Evolutionary conservation across 2,329 filamentous ascomycete genomes (phyloP).

Genomic region (Westerdykella aurantiaca): DNA sequence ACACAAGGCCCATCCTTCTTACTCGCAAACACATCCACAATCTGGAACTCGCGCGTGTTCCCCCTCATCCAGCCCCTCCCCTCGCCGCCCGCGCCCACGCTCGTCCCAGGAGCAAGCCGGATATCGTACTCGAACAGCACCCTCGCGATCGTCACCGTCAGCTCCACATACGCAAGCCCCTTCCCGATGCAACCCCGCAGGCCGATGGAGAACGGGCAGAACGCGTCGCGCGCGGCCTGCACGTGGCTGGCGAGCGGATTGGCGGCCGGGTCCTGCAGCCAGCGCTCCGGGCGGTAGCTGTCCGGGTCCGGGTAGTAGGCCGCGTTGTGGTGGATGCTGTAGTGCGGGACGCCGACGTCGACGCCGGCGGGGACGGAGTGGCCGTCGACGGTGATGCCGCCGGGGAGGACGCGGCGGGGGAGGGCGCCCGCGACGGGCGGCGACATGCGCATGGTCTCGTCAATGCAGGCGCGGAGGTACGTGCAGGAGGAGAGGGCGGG

Average conservation of each 20-base stretch:
- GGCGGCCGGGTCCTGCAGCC: slow-evolving; percentile 26
- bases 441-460: slow-evolving; percentile 39
- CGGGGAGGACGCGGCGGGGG: slow-evolving; percentile 34
- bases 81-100: slow-evolving; percentile 24
- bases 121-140: slow-evolving; percentile 59
- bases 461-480: slow-evolving; percentile 37
- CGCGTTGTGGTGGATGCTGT: slow-evolving; percentile 36
- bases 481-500: slow-evolving; percentile 28
- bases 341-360: slow-evolving; percentile 35
- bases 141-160: slow-evolving; percentile 58
- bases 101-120: slow-evolving; percentile 31
- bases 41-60: slow-evolving; percentile 56
- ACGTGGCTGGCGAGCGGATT: slow-evolving; percentile 29
- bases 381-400: slow-evolving; percentile 36
- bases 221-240: slow-evolving; percentile 56
- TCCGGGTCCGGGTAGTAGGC: slow-evolving; percentile 37
- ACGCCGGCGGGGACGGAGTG: slow-evolving; percentile 32
- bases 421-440: slow-evolving; percentile 37
- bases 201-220: slow-evolving; percentile 68
- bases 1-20: slow-evolving; percentile 66
- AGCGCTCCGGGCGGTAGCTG: slow-evolving; percentile 35
- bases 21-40: slow-evolving; percentile 68
- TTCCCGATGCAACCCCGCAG: slow-evolving; percentile 69
- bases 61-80: slow-evolving; percentile 30
- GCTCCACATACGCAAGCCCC: slow-evolving; percentile 61